Conservation (phyloP, 768 basidiomycete genomes). For the Rubroboletus pulcherrimus region DNA sequence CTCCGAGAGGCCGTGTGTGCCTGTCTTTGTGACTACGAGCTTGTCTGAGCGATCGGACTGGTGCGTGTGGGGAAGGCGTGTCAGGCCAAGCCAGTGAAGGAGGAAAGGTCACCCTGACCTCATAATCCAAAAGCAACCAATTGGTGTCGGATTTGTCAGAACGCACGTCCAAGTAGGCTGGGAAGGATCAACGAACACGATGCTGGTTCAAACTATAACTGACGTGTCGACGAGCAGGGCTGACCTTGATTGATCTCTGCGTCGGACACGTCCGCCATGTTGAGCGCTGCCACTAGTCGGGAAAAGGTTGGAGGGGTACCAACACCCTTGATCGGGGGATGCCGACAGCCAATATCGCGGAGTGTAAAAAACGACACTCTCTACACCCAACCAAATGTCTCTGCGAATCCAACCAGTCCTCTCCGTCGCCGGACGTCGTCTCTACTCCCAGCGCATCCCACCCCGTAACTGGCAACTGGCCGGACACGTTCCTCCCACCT, state of each 20-base stretch:
- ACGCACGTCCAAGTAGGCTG: constrained; percentile 88
- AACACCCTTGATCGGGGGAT: constrained; percentile 13
- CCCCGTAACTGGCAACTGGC: constrained; percentile 31
- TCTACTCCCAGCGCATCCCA: constrained; percentile 23
- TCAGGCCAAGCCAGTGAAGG: constrained; percentile 9
- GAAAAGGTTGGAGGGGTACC: neutral
- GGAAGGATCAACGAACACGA: neutral
- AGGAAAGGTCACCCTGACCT: constrained; percentile 39
- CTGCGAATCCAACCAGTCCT: constrained; percentile 13
- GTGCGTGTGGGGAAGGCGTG: constrained; percentile 17
- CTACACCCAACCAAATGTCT: constrained; percentile 2
- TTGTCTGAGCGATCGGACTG: constrained; percentile 78
- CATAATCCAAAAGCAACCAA: constrained; percentile 90
- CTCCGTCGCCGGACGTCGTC: constrained; percentile 17
- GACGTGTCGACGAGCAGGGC: constrained; percentile 15
- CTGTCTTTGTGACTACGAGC: constrained; percentile 72
- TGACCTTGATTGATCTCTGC: constrained; percentile 69
- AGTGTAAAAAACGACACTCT: constrained; percentile 6
- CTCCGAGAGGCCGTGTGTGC: constrained; percentile 75
- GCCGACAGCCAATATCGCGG: constrained; percentile 22
- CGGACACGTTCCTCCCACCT: constrained; percentile 31
- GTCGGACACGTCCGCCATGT: constrained; percentile 80
- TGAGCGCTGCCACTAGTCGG: neutral
- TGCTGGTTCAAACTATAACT: constrained; percentile 14
- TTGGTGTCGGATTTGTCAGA: constrained; percentile 81